Evolutionary conservation across 2,329 filamentous ascomycete genomes (phyloP).

Genomic region (Trichoderma cornu-damae): DNA sequence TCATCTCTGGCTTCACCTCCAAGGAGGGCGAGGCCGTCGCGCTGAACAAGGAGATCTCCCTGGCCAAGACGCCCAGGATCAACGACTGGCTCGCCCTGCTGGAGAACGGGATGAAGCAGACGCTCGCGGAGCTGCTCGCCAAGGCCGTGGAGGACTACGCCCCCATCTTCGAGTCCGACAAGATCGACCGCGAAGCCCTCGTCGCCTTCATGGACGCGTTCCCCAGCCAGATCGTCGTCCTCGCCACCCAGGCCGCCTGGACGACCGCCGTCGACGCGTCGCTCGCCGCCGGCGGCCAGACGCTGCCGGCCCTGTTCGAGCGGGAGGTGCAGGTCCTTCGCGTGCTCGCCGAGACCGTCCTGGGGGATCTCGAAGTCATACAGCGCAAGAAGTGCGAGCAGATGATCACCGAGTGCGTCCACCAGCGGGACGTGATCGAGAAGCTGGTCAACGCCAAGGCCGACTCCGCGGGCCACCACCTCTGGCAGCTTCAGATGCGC

Average conservation of each 20-base stretch:
- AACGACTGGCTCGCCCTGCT: constrained; percentile 98
- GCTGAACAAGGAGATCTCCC: constrained; percentile 84
- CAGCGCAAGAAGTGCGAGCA: constrained; percentile 96
- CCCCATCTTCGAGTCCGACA: constrained; percentile 66
- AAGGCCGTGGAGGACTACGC: constrained; percentile 82
- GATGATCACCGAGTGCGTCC: constrained; percentile 96
- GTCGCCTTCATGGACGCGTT: constrained; percentile 77
- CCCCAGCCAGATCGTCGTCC: constrained; percentile 90
- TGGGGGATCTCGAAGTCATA: constrained; percentile 82
- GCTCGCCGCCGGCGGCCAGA: constrained; percentile 64
- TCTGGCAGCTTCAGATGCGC: constrained; percentile 96
- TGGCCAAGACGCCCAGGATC: constrained; percentile 91
- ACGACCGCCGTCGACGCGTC: constrained; percentile 79
- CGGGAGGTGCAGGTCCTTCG: constrained; percentile 80
- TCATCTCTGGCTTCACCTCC: constrained; percentile 88
- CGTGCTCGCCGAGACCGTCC: constrained; percentile 79
- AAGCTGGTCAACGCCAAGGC: constrained; percentile 76
- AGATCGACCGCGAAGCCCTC: constrained; percentile 65
- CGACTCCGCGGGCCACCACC: constrained; percentile 69
- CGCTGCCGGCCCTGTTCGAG: constrained; percentile 66
- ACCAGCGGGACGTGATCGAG: constrained; percentile 90
- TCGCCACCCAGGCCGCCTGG: constrained; percentile 92
- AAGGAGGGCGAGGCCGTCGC: constrained; percentile 89
- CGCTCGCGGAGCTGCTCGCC: constrained; percentile 81
- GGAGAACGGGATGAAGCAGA: constrained; percentile 89